Conservation (phyloP, 2,329 filamentous ascomycete genomes). For the Aspergillus bombycis region DNA sequence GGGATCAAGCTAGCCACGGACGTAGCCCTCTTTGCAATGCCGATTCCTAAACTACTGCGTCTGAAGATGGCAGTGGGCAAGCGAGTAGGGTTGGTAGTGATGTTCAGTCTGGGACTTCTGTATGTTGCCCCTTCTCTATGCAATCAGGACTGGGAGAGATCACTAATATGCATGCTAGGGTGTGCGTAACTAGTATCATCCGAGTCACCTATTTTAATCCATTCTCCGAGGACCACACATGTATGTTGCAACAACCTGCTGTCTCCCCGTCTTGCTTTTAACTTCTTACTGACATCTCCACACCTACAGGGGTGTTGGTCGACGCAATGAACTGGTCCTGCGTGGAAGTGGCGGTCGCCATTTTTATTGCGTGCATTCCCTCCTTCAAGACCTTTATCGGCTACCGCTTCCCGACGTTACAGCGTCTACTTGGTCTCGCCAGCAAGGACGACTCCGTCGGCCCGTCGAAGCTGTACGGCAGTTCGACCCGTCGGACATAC, state of each 20-base stretch:
- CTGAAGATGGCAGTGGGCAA: slow-evolving; percentile 22
- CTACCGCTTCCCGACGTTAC: slow-evolving; percentile 16
- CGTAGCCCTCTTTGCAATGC: slow-evolving; percentile 21
- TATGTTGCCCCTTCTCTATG: background rate
- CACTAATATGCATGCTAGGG: slow-evolving; percentile 9
- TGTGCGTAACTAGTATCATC: slow-evolving; percentile 24
- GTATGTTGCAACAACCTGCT: slow-evolving; percentile 11
- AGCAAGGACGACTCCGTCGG: background rate
- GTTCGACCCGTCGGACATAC: slow-evolving; percentile 15
- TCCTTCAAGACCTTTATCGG: slow-evolving; percentile 24
- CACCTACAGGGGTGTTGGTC: slow-evolving; percentile 20
- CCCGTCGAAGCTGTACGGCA: slow-evolving; percentile 21
- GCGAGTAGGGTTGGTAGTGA: slow-evolving; percentile 20
- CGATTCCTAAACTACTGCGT: slow-evolving; percentile 20
- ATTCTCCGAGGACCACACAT: slow-evolving; percentile 23
- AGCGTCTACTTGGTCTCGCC: slow-evolving; percentile 18
- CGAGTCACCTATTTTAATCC: slow-evolving; percentile 23
- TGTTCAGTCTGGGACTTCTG: slow-evolving; percentile 26
- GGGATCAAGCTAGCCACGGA: slow-evolving; percentile 22
- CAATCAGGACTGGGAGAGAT: background rate
- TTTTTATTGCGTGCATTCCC: slow-evolving; percentile 28
- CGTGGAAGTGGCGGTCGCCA: slow-evolving; percentile 23
- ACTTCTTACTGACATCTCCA: background rate
- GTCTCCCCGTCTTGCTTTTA: background rate
- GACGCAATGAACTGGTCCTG: slow-evolving; percentile 27